Base-by-base conservation (phyloP, 176 grass and related monocot genomes). In the Oryza glumipatula region DNA sequence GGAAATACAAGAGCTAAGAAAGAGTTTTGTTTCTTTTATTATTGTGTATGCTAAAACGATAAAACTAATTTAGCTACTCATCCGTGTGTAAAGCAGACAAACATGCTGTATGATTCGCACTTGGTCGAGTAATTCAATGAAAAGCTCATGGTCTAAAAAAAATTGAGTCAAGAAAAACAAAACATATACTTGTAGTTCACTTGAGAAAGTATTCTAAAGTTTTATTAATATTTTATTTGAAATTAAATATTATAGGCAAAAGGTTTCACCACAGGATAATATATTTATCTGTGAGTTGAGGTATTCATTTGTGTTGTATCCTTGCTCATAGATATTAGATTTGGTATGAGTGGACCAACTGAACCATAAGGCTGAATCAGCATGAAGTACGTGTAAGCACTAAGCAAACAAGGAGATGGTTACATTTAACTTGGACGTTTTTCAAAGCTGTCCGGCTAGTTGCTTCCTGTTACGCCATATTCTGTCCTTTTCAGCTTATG, bases 301-400 rank as follows among this genome's bases (percentile, higher is more conserved):
- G 24, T 65, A 80, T 68, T 36, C 28, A 70, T 69, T 19, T 70
- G 33, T 36, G 32, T 8, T 56, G 16, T 51, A 56, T 70, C 32
- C 47, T 69, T 80, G 23, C 77, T 68, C n/a, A 80, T 11, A 21
- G 24, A 54, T 28, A 51, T 19, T 80, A 65, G 66, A 60, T 68
- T 41, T 83, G 32, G 38, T 66, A 72, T 48, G 73, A 54, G 73
- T 83, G 80, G 67, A 88, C 80, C 52, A 77, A 65, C 51, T 49
- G 49, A 51, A 82, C 17, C 51, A 70, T 51, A 82, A 46, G 72
- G 35, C 1, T 2, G 72, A 61, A 81, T 76, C 47, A 76, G 58
- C 24, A 63, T 45, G 58, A 74, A 76, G 35, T 76, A 28, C 13
- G 26, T 76, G 67, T 41, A 41, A 41, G 5, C 70, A 67, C 35